Conservation (phyloP, 2,329 filamentous ascomycete genomes). For the Didymella arachidicola region DNA sequence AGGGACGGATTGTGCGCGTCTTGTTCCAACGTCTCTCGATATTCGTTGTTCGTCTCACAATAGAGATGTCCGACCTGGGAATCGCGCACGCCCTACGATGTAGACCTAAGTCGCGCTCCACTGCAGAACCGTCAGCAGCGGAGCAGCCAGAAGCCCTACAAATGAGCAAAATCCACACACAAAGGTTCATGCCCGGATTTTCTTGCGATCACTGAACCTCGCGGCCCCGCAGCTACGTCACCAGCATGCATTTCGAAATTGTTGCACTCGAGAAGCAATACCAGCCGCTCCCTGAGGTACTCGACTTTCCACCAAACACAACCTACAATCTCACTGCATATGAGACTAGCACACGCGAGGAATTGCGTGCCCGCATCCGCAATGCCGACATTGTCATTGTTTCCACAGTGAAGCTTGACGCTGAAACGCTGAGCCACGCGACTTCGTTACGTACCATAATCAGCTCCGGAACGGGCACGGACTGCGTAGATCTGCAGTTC, state of each 20-base stretch:
- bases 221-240: slow-evolving; percentile 16
- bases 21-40: slow-evolving; percentile 5
- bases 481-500: slow-evolving; percentile 57
- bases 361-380: slow-evolving; percentile 53
- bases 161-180: not conserved
- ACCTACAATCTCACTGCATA: slow-evolving; percentile 55
- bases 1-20: slow-evolving; percentile 12
- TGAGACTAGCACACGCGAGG: slow-evolving; percentile 35
- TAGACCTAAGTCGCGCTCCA: not conserved
- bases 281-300: slow-evolving; percentile 50
- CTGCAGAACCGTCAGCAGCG: not conserved
- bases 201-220: not conserved
- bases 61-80: not conserved
- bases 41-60: not conserved
- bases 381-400: slow-evolving; percentile 58
- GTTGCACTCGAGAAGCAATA: slow-evolving; percentile 56
- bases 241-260: slow-evolving; percentile 53
- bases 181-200: slow-evolving; percentile 1
- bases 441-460: slow-evolving; percentile 53
- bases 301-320: slow-evolving; percentile 48
- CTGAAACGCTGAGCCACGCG: slow-evolving; percentile 49
- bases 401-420: slow-evolving; percentile 53
- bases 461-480: slow-evolving; percentile 57
- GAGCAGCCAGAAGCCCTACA: slow-evolving; percentile 4
- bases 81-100: slow-evolving; percentile 7